Evolutionary conservation across 352 stramenopile genomes (phyloP), one percentile per base, ranked within the genome.

Genomic region (Globisporangium uncinulatum): DNA sequence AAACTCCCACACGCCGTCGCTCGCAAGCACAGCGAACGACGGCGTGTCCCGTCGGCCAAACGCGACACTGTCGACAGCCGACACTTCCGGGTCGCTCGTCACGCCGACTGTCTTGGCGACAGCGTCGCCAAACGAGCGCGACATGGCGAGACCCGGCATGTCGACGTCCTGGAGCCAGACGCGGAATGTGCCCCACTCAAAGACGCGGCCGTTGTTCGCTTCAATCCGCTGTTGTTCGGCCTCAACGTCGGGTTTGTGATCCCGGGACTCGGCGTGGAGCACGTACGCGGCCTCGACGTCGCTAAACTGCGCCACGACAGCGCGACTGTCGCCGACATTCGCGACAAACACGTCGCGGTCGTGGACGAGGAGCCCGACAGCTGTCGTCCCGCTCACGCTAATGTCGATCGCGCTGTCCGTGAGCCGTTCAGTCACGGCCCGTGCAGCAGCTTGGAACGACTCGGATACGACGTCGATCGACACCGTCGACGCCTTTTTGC

Each of bases 161-260:
- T 92, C 80, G 9, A 92, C 73, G 56, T 95, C 83, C 57, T 91
- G 71, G 15, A 95, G 71, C 86, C 86, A 95, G 13, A 94, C 86
- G 19, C 86, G 80, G 55, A 66, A 86, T 17, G 73, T 80, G 6
- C 78, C 86, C 76, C 74, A 92, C 57, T 89, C 83, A 51, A 92
- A 93, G 1, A 95, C 84, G 17, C 86, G 84, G 32, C 86, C 86
- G 49, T 89, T 86, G 32, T 67, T 76, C 3, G 58, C 63, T 44
- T 90, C 67, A 43, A 95, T 94, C 3, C 86, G 82, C 20, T 74
- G 62, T 8, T 74, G 63, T 60, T 95, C 84, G 14, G 85, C 74
- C 0, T 73, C 67, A 2, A 80, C 54, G 36, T 94, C 79, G 2
- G 86, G 86, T 42, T 95, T 95, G 64, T 95, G 84, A 61, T 95